A percentile compares a stretch with the other conserved stretches of the same genome.
Conservation (phyloP, 345 rosid species). For the Acer saccharum region DNA sequence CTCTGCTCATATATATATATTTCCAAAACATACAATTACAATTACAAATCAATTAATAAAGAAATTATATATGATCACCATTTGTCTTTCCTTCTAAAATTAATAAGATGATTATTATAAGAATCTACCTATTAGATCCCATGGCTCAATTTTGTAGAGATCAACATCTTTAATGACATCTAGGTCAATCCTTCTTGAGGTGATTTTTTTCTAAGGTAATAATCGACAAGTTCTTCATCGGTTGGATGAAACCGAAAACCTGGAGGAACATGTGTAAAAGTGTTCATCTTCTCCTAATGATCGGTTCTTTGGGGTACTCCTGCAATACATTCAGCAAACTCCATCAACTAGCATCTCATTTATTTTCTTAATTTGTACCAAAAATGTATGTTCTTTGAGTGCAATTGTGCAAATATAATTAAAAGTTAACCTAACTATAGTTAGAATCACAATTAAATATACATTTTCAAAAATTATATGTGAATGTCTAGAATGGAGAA, state of each 20-base stretch:
- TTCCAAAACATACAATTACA: not conserved
- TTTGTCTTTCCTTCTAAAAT: not conserved
- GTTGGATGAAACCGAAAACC: slow-evolving; percentile 85
- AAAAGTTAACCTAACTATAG: too few relatives aligned
- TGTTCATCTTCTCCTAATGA: slow-evolving; percentile 40
- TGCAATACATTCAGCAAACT: slow-evolving; percentile 20
- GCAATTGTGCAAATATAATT: too few relatives aligned
- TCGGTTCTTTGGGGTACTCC: slow-evolving; percentile 8
- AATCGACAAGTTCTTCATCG: slow-evolving; percentile 78
- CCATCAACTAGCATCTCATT: not conserved
- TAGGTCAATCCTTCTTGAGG: slow-evolving; percentile 61
- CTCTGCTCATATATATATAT: slow-evolving; percentile 37
- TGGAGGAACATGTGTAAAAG: slow-evolving; percentile 61
- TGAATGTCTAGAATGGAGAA: too few relatives aligned
- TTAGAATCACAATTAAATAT: too few relatives aligned
- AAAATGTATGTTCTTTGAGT: too few relatives aligned
- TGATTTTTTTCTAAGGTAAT: slow-evolving; percentile 71
- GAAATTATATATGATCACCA: not conserved
- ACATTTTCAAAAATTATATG: too few relatives aligned
- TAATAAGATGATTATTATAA: not conserved
- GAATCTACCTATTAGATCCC: slow-evolving; percentile 78
- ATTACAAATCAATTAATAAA: too few relatives aligned
- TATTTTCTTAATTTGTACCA: too few relatives aligned
- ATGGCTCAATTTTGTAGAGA: slow-evolving; percentile 81
- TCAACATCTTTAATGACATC: slow-evolving; percentile 80